Base-by-base conservation (phyloP, 129 eudicot genomes). In the Saussurea involucrata region DNA sequence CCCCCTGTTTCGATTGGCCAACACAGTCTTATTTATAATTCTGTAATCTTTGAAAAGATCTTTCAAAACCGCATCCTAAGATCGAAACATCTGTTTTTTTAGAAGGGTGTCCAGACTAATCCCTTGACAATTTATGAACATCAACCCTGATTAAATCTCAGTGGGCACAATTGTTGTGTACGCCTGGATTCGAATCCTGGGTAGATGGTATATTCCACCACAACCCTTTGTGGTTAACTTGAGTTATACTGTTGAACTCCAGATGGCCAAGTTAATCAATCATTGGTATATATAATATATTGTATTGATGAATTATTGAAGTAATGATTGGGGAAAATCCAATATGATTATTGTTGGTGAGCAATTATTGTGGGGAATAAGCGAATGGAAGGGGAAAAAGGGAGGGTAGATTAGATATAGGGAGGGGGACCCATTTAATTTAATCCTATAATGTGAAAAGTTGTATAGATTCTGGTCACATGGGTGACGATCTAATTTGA, bases 401-500 rank as follows among this genome's bases (percentile, higher is more conserved):
- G 81, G n/a, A 49, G 3, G 25, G 46, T 63, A 40, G 66, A 72
- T 24, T 4, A 18, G 22, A 18, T 5, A 55, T 8, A 55, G 8
- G 7, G 4, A 11, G 37, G 0, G 74, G 84, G 84, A 17, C 76
- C 84, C 84, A 28, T 74, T 74, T 81, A 74, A 81, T 74, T 53
- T 17, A 53, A 53, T 53, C 61, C 66, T 18, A 53, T 5, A 73
- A 25, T 73, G 58, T 69, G 36, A 80, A 74, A 28, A 15, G 21
- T 49, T 68, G 0, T 5, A 53, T 53, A 29, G 80, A 68, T 74
- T 74, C 66, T 68, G 20, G 7, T 81, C 84, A 81, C 80, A 81
- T 81, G 84, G 84, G 76, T 74, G 80, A 68, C 80, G 66, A 53
- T n/a, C 22, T 53, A 28, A 61, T 44, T 37, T 68, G 74, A 77